Evolutionary conservation across 2,329 filamentous ascomycete genomes (phyloP).

Genomic region (Bisporella sp.): DNA sequence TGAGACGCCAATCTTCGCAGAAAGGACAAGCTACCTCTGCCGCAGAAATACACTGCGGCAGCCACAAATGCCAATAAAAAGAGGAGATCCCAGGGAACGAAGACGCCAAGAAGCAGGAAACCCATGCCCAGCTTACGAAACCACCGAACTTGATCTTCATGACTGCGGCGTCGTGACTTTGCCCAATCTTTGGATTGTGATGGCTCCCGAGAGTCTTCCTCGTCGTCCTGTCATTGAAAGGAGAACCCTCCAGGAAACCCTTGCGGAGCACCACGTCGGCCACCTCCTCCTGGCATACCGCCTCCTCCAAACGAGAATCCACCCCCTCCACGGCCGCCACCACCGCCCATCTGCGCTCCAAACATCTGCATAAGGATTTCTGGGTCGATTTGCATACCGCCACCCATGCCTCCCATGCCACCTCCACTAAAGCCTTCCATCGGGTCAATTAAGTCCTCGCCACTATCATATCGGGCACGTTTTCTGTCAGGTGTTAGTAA

Average conservation of each 20-base stretch:
- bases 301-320: slow-evolving; percentile 41
- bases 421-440: slow-evolving; percentile 65
- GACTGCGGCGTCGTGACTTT: slow-evolving; percentile 5
- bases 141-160: slow-evolving; percentile 14
- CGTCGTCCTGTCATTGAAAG: slow-evolving; percentile 41
- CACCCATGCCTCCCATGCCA: slow-evolving; percentile 49
- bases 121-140: slow-evolving; percentile 23
- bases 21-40: slow-evolving; percentile 17
- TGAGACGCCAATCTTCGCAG: slow-evolving; percentile 17
- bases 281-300: slow-evolving; percentile 35
- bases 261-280: slow-evolving; percentile 24
- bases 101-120: slow-evolving; percentile 23
- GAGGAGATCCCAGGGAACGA: slow-evolving; percentile 26
- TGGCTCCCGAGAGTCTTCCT: slow-evolving; percentile 5
- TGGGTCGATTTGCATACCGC: slow-evolving; percentile 33
- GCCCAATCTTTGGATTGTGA: neutral
- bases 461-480: slow-evolving; percentile 83
- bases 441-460: slow-evolving; percentile 83
- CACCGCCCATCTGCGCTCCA: slow-evolving; percentile 25
- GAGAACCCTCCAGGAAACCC: slow-evolving; percentile 48
- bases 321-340: slow-evolving; percentile 41
- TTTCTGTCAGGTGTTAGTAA: slow-evolving; percentile 53
- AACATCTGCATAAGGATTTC: slow-evolving; percentile 30
- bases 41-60: slow-evolving; percentile 21
- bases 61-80: slow-evolving; percentile 16